Base-by-base conservation (phyloP, 257 asterid genomes). In the Linderniella brevidens region DNA sequence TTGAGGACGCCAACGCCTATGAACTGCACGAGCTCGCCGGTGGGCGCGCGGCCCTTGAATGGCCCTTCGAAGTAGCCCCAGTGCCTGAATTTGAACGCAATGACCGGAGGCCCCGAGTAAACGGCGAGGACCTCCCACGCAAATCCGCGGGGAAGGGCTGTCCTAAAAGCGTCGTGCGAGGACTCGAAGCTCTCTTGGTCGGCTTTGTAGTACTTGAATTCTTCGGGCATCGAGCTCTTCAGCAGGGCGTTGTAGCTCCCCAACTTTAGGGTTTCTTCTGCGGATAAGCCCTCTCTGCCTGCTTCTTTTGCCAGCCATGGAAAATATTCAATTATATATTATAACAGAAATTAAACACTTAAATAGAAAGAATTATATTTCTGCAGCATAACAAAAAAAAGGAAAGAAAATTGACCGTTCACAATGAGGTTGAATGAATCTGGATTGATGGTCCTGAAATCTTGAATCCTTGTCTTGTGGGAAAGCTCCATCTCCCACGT, bases 401-500 rank as follows among this genome's bases (percentile, higher is more conserved):
- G 10, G 25, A 13, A 32, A 8, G 15, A 0, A 37, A 14, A 14
- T 13, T 50, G 67, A 86, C 96, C 96, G 56, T 86, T 86, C 41
- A 86, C 87, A 13, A 82, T 58, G 65, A 86, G 87, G 53, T 67
- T 79, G 83, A 86, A 86, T 49, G 82, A 79, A 2, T 79, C 69
- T 0, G 93, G 94, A 41, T 66, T 79, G 9, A 86, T 74, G 13
- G 80, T 82, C 68, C 59, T 82, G 74, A 86, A 77, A 50, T 86
- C 94, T 60, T 73, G 65, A 3, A 77, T 35, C 0, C 81, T 66
- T 19, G 76, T 77, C 70, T 86, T 86, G 79, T 86, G 96, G 32
- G 96, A 86, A 8, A 82, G 50, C 66, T 82, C 96, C 96, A 86
- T 82, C 71, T 86, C 96, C 96, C 96, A 82, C 49, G 96, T 70